These are phyloP conservation scores for Globisporangium irregulare DNA, from an alignment of 352 stramenopile species.

Conservation along the genomic window DNA sequence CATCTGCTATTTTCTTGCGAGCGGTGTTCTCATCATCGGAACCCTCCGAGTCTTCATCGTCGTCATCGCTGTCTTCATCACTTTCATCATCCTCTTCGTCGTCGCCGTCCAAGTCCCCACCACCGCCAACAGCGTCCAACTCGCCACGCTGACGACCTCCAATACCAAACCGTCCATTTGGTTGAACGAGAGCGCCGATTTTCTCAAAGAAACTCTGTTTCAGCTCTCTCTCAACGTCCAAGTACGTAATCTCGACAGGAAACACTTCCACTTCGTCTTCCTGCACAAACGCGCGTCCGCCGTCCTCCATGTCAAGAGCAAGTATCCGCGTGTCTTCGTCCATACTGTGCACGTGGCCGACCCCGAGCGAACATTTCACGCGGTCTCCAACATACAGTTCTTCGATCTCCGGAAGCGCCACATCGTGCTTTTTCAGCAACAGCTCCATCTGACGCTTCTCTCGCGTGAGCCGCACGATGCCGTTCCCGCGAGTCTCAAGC, in stretches of 20 bases:
- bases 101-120: constrained; percentile 29
- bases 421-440: constrained; percentile 35
- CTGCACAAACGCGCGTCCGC: constrained; percentile 44
- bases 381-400: constrained; percentile 63
- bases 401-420: constrained; percentile 55
- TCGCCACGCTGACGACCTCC: constrained; percentile 18
- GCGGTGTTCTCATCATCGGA: neutral
- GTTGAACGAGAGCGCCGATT: constrained; percentile 54
- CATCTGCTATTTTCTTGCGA: neutral
- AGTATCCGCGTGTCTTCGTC: constrained; percentile 42
- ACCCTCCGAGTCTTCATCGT: constrained; percentile 17
- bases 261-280: constrained; percentile 61
- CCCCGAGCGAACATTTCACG: constrained; percentile 45
- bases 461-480: constrained; percentile 51
- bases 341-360: constrained; percentile 38
- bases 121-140: constrained; percentile 16
- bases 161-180: constrained; percentile 38
- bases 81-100: constrained; percentile 22
- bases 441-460: constrained; percentile 64
- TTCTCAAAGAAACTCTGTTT: constrained; percentile 72
- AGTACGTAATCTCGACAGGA: constrained; percentile 46
- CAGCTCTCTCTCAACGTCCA: constrained; percentile 48
- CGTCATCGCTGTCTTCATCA: constrained; percentile 31
- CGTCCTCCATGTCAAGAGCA: constrained; percentile 41
- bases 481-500: constrained; percentile 53